phyloP scores from a whole-genome alignment of 192 early-diverging fungal genomes.

The Thoreauomyces humboldtii region DNA sequence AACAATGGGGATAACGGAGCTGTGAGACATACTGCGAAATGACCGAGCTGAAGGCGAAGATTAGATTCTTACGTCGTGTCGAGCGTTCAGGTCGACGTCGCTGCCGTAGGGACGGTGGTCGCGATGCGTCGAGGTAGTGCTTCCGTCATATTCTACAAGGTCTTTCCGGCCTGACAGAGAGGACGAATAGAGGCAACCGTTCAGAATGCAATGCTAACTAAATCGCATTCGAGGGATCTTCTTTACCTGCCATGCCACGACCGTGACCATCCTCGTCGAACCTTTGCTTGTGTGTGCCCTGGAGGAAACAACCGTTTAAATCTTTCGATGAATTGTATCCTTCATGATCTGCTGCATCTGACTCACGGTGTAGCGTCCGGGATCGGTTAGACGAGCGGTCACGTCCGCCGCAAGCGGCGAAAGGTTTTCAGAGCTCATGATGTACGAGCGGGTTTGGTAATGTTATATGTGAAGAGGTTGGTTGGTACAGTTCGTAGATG shows the following conservation, averaged over 20 bases:
- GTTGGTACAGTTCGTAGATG: too few species aligned
- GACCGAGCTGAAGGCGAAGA: too few species aligned
- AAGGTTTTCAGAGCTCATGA: conserved; percentile 26
- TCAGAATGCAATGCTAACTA: background rate
- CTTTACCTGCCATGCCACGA: conserved; percentile 26
- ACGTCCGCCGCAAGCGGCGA: conserved; percentile 23
- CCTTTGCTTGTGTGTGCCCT: conserved; percentile 34
- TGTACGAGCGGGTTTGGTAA: too few species aligned
- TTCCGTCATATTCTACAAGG: conserved; percentile 28
- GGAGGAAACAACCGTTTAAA: too few species aligned
- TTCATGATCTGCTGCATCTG: background rate
- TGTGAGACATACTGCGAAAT: too few species aligned
- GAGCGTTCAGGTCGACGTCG: conserved; percentile 13
- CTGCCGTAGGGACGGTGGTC: conserved; percentile 23
- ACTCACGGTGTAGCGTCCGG: conserved; percentile 21
- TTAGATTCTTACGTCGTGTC: background rate
- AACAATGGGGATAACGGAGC: too few species aligned
- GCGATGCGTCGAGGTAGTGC: conserved; percentile 26
- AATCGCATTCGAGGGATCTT: background rate
- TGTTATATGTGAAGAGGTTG: too few species aligned
- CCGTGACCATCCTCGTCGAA: conserved; percentile 35
- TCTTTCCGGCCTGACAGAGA: conserved; percentile 26
- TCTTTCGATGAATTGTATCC: background rate
- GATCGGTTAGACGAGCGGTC: conserved; percentile 27
- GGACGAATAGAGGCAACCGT: background rate